Evolutionary conservation across 345 rosid species (phyloP).

Genomic region (Dimocarpus longan): DNA sequence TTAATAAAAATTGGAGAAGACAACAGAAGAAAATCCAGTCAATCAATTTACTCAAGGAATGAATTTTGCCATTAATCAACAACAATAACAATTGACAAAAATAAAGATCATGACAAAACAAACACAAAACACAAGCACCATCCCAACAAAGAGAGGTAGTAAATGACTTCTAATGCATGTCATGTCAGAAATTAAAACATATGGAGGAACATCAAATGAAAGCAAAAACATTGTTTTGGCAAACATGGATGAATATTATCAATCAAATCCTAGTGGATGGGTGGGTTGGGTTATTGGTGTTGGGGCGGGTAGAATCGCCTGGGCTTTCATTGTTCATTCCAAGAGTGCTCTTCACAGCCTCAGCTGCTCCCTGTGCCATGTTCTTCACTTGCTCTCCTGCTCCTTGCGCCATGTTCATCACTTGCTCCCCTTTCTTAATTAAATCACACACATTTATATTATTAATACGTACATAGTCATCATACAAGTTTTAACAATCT

Average conservation of each 20-base stretch:
- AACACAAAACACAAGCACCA: background rate
- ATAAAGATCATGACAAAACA: background rate
- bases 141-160: background rate
- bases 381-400: constrained; percentile 37
- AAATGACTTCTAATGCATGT: background rate
- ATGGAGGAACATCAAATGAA: background rate
- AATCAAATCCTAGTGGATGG: constrained; percentile 3
- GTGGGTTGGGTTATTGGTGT: background rate
- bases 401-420: constrained; percentile 33
- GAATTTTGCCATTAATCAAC: background rate
- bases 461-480: no score
- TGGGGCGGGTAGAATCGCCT: background rate
- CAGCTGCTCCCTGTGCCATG: constrained; percentile 40
- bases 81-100: background rate
- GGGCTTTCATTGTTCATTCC: constrained; percentile 22
- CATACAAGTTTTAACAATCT: no score
- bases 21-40: no score
- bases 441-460: background rate
- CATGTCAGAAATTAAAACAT: background rate
- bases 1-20: no score
- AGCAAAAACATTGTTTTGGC: background rate
- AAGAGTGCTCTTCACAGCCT: constrained; percentile 34
- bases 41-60: no score
- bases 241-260: no score
- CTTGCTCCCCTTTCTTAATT: constrained; percentile 34